Evolutionary conservation across 306 rosid genomes (phyloP).

Genomic region (Ochetophila trinervis): DNA sequence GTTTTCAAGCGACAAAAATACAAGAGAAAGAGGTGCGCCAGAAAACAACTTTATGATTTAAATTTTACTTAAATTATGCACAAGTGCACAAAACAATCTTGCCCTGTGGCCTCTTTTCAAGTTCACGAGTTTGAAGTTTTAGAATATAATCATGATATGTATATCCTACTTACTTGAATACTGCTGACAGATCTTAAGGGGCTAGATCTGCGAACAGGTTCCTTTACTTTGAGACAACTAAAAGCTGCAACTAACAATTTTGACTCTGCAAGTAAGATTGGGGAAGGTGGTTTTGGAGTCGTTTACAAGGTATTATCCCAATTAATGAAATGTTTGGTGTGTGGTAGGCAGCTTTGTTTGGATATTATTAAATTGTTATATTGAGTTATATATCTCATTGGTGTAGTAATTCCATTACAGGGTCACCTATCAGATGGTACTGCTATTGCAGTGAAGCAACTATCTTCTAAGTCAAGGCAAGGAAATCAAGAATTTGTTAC

Average conservation of each 20-base stretch:
- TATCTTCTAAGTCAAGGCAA: constrained; percentile 46
- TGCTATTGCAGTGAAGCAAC: constrained; percentile 41
- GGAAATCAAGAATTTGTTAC: constrained; percentile 54
- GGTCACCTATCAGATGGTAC: constrained; percentile 43
- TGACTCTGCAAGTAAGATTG: constrained; percentile 46
- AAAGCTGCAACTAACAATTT: constrained; percentile 60
- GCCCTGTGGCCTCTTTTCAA: no score
- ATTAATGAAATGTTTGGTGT: background rate
- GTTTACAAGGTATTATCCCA: constrained; percentile 46
- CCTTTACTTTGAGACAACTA: constrained; percentile 53
- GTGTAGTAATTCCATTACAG: constrained; percentile 23
- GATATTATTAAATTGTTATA: background rate
- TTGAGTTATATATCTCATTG: background rate
- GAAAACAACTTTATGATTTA: no score
- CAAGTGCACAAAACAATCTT: no score
- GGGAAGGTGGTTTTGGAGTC: constrained; percentile 69
- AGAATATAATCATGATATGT: no score
- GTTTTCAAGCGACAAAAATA: no score
- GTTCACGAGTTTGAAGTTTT: no score
- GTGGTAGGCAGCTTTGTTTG: background rate
- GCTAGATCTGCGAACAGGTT: constrained; percentile 45
- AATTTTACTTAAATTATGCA: no score
- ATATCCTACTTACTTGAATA: no score
- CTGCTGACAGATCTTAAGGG: constrained; percentile 38
- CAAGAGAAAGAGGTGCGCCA: no score